phyloP scores from a whole-genome alignment of 768 basidiomycete genomes.

The Tylopilus felleus region DNA sequence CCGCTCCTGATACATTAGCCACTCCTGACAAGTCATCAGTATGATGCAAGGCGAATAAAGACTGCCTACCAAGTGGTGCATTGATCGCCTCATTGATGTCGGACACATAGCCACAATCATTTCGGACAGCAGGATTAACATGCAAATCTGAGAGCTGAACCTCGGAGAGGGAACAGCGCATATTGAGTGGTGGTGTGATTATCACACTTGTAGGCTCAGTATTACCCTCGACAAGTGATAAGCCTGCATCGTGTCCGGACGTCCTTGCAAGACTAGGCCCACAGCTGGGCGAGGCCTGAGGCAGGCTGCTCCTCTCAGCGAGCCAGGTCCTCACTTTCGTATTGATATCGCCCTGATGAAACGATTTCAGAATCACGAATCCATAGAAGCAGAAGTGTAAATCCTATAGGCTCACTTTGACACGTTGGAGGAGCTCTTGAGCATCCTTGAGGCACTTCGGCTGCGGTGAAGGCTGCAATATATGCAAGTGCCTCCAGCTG shows the following conservation, averaged over 20 bases:
- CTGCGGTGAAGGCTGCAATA: slow-evolving; percentile 6
- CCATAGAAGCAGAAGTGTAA: neutral
- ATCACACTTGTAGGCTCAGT: neutral
- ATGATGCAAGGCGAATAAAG: neutral
- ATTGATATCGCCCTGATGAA: slow-evolving; percentile 3
- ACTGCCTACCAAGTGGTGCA: slow-evolving; percentile 3
- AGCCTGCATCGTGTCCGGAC: neutral
- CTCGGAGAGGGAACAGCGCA: neutral
- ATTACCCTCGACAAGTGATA: neutral
- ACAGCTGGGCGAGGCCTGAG: neutral
- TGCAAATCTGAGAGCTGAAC: neutral
- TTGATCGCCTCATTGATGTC: neutral
- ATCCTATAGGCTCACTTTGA: slow-evolving; percentile 1
- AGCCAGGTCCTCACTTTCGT: slow-evolving; percentile 1
- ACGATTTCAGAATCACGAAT: neutral
- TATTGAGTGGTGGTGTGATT: neutral
- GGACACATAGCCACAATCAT: neutral
- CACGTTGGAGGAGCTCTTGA: neutral
- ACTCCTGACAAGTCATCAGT: slow-evolving; percentile 1
- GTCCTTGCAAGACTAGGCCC: neutral
- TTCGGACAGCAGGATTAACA: neutral
- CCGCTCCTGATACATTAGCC: neutral
- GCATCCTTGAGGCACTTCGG: slow-evolving; percentile 2
- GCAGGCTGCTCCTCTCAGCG: neutral
- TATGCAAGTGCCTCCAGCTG: neutral